phyloP scores from a whole-genome alignment of 2,329 filamentous ascomycete genomes.

The Cercospora beticola region DNA sequence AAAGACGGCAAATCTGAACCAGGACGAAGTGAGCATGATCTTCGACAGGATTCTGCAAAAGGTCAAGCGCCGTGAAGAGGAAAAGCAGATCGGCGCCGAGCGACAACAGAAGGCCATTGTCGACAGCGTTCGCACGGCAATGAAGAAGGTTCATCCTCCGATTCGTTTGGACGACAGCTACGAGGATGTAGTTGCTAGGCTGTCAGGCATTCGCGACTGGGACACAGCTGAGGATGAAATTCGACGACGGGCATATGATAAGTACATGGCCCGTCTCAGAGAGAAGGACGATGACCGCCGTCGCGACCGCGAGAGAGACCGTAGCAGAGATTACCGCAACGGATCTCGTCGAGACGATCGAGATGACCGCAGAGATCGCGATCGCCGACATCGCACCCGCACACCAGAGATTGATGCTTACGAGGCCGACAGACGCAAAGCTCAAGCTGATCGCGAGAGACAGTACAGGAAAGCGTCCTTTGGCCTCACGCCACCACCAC shows the following conservation, averaged over 20 bases:
- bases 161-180: slow-evolving; percentile 77
- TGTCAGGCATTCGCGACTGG: slow-evolving; percentile 82
- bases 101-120: slow-evolving; percentile 81
- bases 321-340: slow-evolving; percentile 52
- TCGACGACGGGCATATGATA: slow-evolving; percentile 83
- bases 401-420: slow-evolving; percentile 91
- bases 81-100: slow-evolving; percentile 78
- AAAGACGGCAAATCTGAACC: slow-evolving; percentile 82
- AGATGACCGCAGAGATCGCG: slow-evolving; percentile 47
- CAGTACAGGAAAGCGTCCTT: slow-evolving; percentile 74
- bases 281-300: slow-evolving; percentile 70
- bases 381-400: slow-evolving; percentile 54
- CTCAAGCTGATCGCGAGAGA: slow-evolving; percentile 88
- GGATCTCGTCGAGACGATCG: slow-evolving; percentile 44
- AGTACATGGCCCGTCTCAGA: slow-evolving; percentile 82
- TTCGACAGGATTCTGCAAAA: slow-evolving; percentile 89
- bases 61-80: slow-evolving; percentile 73
- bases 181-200: slow-evolving; percentile 78
- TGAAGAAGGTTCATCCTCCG: slow-evolving; percentile 88
- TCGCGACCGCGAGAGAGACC: slow-evolving; percentile 32
- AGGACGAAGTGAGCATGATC: slow-evolving; percentile 74
- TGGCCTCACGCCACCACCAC: slow-evolving; percentile 39
- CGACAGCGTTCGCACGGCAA: slow-evolving; percentile 78
- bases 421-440: slow-evolving; percentile 90
- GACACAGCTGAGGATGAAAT: slow-evolving; percentile 82